Evolutionary conservation across 2,329 filamentous ascomycete genomes (phyloP).

Genomic region (Fusarium citri): DNA sequence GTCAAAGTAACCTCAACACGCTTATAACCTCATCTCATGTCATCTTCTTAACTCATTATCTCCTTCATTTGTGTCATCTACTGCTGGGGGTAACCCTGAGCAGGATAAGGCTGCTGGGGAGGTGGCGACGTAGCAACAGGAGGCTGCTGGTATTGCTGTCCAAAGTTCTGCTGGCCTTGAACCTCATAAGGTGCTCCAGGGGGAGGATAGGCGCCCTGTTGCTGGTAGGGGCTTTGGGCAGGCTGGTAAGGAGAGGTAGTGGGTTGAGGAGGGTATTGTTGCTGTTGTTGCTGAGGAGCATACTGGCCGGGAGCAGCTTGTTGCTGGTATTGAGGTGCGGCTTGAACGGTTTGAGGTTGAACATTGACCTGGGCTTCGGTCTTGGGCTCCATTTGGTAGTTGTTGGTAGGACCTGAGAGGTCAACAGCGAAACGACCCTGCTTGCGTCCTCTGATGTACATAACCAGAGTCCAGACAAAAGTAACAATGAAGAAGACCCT

Average conservation of each 20-base stretch:
- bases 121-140: slow-evolving; percentile 30
- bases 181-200: slow-evolving; percentile 38
- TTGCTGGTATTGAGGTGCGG: slow-evolving; percentile 40
- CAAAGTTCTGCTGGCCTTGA: slow-evolving; percentile 30
- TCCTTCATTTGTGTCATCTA: background rate
- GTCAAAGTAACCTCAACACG: slow-evolving; percentile 14
- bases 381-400: slow-evolving; percentile 53
- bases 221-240: slow-evolving; percentile 47
- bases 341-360: slow-evolving; percentile 29
- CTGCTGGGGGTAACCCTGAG: slow-evolving; percentile 9
- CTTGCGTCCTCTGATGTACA: slow-evolving; percentile 54
- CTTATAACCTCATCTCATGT: background rate
- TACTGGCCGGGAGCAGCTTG: slow-evolving; percentile 21
- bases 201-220: slow-evolving; percentile 44
- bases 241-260: slow-evolving; percentile 36
- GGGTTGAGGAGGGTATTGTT: slow-evolving; percentile 27
- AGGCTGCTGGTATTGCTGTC: slow-evolving; percentile 19
- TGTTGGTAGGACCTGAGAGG: slow-evolving; percentile 31
- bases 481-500: slow-evolving; percentile 56
- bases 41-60: background rate
- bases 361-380: slow-evolving; percentile 42
- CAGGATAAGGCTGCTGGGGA: slow-evolving; percentile 35
- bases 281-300: slow-evolving; percentile 26
- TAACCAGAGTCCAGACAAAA: slow-evolving; percentile 52
- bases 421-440: slow-evolving; percentile 50